phyloP scores from a whole-genome alignment of 208 protist species.

The Trypanosoma caninum region DNA sequence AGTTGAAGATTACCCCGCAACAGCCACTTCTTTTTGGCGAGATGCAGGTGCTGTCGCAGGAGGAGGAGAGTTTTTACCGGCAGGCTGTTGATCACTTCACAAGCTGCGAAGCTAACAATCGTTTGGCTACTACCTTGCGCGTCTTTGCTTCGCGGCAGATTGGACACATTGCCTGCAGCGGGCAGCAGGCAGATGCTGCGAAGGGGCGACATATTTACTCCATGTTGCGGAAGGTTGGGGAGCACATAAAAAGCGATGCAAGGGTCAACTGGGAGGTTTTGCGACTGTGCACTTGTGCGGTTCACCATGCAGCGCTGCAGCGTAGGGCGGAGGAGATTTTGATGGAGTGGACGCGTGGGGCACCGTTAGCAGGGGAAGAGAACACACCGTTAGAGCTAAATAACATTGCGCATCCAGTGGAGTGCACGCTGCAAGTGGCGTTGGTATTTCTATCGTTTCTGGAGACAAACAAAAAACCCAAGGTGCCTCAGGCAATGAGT shows the following conservation, averaged over 20 bases:
- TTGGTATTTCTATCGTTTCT: conserved; percentile 15
- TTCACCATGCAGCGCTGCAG: conserved; percentile 23
- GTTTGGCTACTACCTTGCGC: conserved; percentile 35
- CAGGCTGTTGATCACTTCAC: conserved; percentile 55
- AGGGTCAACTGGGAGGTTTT: conserved; percentile 55
- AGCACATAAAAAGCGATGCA: conserved; percentile 13
- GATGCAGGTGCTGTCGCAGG: conserved; percentile 31
- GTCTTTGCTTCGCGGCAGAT: conserved; percentile 44
- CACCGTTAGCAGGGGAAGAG: neutral
- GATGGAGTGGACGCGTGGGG: conserved; percentile 15
- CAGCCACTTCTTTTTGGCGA: conserved; percentile 54
- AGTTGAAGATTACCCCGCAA: conserved; percentile 16
- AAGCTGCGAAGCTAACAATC: conserved; percentile 30
- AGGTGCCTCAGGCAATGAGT: conserved; percentile 11
- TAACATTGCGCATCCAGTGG: conserved; percentile 7
- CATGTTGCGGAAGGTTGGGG: conserved; percentile 36
- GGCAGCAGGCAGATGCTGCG: conserved; percentile 25
- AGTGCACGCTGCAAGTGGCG: conserved; percentile 16
- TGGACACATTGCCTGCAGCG: conserved; percentile 27
- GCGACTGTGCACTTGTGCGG: conserved; percentile 48
- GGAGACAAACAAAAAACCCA: conserved; percentile 11
- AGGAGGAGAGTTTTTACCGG: conserved; percentile 45
- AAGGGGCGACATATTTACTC: conserved; percentile 35
- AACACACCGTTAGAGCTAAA: neutral
- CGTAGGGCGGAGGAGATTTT: conserved; percentile 32